phyloP scores from a whole-genome alignment of 2,329 filamentous ascomycete species.

The Phialophora chinensis region DNA sequence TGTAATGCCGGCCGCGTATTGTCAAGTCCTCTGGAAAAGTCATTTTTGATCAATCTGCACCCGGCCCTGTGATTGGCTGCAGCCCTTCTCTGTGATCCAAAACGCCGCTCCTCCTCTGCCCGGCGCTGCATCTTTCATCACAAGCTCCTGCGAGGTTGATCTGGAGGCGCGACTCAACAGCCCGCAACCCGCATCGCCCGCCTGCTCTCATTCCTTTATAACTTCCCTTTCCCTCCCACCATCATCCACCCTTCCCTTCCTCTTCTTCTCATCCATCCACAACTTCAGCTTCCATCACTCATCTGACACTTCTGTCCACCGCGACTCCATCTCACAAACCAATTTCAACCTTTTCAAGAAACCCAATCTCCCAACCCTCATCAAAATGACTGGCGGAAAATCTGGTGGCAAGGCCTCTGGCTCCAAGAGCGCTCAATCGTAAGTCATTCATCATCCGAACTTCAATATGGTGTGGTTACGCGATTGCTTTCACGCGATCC shows the following conservation, averaged over 20 bases:
- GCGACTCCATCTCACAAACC: slow-evolving; percentile 41
- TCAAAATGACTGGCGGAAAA: slow-evolving; percentile 99
- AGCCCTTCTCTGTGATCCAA: slow-evolving; percentile 37
- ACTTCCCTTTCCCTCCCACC: slow-evolving; percentile 46
- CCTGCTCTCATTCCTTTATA: slow-evolving; percentile 51
- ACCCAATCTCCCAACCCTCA: slow-evolving; percentile 49
- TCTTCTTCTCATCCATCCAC: slow-evolving; percentile 43
- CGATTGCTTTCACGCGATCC: background rate
- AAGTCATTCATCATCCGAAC: slow-evolving; percentile 55
- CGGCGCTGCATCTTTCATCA: slow-evolving; percentile 20
- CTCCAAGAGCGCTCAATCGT: slow-evolving; percentile 99
- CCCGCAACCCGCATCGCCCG: slow-evolving; percentile 50
- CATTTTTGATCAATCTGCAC: slow-evolving; percentile 37
- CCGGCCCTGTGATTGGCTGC: slow-evolving; percentile 35
- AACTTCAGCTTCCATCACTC: slow-evolving; percentile 40
- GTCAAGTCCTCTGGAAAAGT: slow-evolving; percentile 40
- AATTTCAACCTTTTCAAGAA: slow-evolving; percentile 47
- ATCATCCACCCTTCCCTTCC: slow-evolving; percentile 41
- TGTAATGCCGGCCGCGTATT: slow-evolving; percentile 31
- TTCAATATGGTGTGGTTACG: background rate
- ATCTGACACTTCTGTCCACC: slow-evolving; percentile 39
- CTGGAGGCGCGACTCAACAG: slow-evolving; percentile 46
- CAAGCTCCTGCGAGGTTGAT: slow-evolving; percentile 50
- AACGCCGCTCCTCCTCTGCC: slow-evolving; percentile 10
- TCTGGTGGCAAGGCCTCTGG: slow-evolving; percentile 99